Conservation (phyloP, 2,329 filamentous ascomycete genomes). For the Microdochium bolleyi region DNA sequence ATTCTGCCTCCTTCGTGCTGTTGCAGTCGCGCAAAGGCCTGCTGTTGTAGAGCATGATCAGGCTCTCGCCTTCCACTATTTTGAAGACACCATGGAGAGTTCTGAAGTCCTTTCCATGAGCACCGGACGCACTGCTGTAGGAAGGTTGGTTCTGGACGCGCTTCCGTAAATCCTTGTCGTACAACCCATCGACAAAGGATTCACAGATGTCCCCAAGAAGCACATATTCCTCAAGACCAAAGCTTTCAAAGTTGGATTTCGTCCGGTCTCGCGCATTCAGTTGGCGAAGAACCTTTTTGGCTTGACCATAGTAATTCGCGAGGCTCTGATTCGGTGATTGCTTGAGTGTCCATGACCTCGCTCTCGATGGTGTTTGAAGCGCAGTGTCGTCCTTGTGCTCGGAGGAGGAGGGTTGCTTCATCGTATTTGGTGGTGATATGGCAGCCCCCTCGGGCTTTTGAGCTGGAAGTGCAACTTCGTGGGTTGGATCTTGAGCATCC, state of each 20-base stretch:
- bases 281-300: slow-evolving; percentile 41
- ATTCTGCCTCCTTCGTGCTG: not conserved
- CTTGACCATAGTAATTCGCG: slow-evolving; percentile 35
- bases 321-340: slow-evolving; percentile 34
- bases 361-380: not conserved
- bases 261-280: slow-evolving; percentile 42
- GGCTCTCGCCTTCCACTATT: slow-evolving; percentile 48
- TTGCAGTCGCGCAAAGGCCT: slow-evolving; percentile 21
- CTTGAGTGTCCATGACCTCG: slow-evolving; percentile 19
- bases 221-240: slow-evolving; percentile 34
- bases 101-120: slow-evolving; percentile 24
- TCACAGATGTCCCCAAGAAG: slow-evolving; percentile 43
- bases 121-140: slow-evolving; percentile 25
- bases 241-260: slow-evolving; percentile 33
- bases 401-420: not conserved
- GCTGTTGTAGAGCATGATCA: slow-evolving; percentile 38
- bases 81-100: slow-evolving; percentile 45
- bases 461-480: slow-evolving; percentile 7
- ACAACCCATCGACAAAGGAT: slow-evolving; percentile 47
- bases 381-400: not conserved
- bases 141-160: slow-evolving; percentile 39
- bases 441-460: not conserved
- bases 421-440: not conserved
- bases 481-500: slow-evolving; percentile 21
- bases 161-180: slow-evolving; percentile 33